Percentiles rank a stretch among this genome's conserved stretches.
Evolutionary conservation across 345 rosid genomes (phyloP).

Genomic region (Conringia planisiliqua): DNA sequence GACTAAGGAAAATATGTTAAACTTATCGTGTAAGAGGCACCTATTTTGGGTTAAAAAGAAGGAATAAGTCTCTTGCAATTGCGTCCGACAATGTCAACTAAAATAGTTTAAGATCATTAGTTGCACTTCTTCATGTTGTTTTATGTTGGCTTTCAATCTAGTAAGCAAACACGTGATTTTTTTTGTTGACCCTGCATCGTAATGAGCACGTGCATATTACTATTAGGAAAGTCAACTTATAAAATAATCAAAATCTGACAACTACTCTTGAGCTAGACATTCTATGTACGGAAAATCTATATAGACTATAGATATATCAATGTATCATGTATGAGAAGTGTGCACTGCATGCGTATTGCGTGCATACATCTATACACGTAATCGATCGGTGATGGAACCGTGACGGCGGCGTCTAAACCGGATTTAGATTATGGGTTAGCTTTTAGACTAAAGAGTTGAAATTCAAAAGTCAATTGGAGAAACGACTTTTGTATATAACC

Average conservation of each 20-base stretch:
- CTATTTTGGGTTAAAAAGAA: not conserved
- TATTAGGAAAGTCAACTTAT: not conserved
- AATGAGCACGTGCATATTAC: slow-evolving; percentile 9
- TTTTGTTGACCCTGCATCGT: not conserved
- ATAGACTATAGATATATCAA: not conserved
- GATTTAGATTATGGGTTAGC: not conserved
- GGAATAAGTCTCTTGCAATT: not conserved
- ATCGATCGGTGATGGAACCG: not conserved
- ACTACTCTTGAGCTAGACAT: not conserved
- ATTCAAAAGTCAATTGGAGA: not conserved
- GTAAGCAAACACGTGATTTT: not conserved
- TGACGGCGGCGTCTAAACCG: slow-evolving; percentile 1
- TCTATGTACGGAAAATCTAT: not conserved
- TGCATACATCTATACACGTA: not conserved
- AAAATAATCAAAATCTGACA: slow-evolving; percentile 12
- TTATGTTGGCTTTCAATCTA: not conserved
- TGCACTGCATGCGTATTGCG: not conserved
- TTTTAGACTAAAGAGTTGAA: not conserved
- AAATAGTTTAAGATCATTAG: not conserved
- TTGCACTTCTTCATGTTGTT: not conserved
- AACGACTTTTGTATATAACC: not conserved
- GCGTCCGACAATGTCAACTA: not conserved
- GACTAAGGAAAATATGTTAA: slow-evolving; percentile 10
- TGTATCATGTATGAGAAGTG: not conserved
- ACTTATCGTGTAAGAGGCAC: not conserved